These are phyloP conservation scores for Phytopythium boreale DNA, from an alignment of 352 stramenopile species.

Conservation along the genomic window DNA sequence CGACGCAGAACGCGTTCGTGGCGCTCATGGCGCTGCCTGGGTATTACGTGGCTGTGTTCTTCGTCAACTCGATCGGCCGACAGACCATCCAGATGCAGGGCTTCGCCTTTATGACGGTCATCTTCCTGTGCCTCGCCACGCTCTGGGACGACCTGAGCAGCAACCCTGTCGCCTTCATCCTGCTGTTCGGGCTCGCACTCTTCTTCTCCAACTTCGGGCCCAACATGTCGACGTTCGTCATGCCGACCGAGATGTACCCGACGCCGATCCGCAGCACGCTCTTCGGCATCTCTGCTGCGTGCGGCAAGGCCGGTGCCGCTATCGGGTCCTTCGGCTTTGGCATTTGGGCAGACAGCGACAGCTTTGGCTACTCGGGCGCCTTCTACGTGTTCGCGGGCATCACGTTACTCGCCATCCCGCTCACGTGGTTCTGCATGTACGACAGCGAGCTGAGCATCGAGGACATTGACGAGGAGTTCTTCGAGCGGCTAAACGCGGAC, in stretches of 20 bases:
- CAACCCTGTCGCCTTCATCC: slow-evolving; percentile 56
- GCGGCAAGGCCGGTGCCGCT: slow-evolving; percentile 85
- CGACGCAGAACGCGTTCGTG: slow-evolving; percentile 59
- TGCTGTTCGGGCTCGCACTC: slow-evolving; percentile 70
- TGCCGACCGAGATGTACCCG: slow-evolving; percentile 85
- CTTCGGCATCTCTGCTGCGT: slow-evolving; percentile 85
- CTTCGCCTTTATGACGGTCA: slow-evolving; percentile 62
- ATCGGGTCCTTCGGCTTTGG: slow-evolving; percentile 66
- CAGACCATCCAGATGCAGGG: slow-evolving; percentile 76
- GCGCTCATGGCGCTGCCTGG: slow-evolving; percentile 69
- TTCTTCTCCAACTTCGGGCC: slow-evolving; percentile 88
- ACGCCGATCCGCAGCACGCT: slow-evolving; percentile 85
- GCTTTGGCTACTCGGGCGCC: slow-evolving; percentile 52
- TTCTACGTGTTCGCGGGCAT: slow-evolving; percentile 65
- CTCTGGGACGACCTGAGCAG: slow-evolving; percentile 59
- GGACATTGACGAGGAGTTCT: slow-evolving; percentile 25
- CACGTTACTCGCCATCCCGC: slow-evolving; percentile 40
- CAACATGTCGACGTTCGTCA: slow-evolving; percentile 87
- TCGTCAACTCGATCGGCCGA: slow-evolving; percentile 75
- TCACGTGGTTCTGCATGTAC: slow-evolving; percentile 25
- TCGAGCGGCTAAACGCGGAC: slow-evolving; percentile 7
- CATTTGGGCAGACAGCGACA: slow-evolving; percentile 55
- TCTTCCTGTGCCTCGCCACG: slow-evolving; percentile 60
- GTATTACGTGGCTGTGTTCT: slow-evolving; percentile 80
- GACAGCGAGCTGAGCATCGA: slow-evolving; percentile 20